Percentiles rank a stretch among this genome's conserved stretches.
These are phyloP conservation scores for Luffa acutangula DNA, from an alignment of 306 rosid genomes.

Conservation along the genomic window DNA sequence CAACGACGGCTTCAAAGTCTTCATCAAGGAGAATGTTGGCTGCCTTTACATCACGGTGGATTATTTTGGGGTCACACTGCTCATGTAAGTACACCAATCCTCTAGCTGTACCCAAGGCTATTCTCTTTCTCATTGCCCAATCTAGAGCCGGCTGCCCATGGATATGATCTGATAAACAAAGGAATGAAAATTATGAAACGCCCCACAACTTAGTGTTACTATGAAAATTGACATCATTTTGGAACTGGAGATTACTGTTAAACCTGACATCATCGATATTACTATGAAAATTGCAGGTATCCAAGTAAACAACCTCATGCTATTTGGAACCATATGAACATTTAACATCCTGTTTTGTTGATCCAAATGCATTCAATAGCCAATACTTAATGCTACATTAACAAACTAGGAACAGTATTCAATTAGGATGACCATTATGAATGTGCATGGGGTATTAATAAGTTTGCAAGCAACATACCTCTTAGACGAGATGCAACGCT, in stretches of 20 bases:
- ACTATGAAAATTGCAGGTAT: background rate
- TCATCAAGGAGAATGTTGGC: conserved; percentile 93
- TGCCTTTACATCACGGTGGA: conserved; percentile 96
- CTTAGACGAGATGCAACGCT: conserved; percentile 88
- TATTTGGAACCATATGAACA: background rate
- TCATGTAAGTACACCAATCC: conserved; percentile 94
- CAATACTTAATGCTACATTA: background rate
- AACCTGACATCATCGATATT: background rate
- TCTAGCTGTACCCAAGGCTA: conserved; percentile 96
- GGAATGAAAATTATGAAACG: background rate
- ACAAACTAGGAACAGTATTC: background rate
- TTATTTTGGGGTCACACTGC: conserved; percentile 95
- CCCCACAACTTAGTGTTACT: background rate
- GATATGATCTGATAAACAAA: conserved; percentile 45
- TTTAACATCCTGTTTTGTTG: background rate
- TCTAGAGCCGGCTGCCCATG: conserved; percentile 74
- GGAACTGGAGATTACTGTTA: background rate
- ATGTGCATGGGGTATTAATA: background rate
- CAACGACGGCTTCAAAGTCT: conserved; percentile 93
- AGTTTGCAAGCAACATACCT: conserved; percentile 34
- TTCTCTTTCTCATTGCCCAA: conserved; percentile 83
- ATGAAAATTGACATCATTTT: background rate
- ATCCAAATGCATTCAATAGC: background rate
- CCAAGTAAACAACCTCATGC: background rate
- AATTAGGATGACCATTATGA: background rate